Base-by-base conservation (phyloP, 2,329 filamentous ascomycete species). In the Diplodia mutila region DNA sequence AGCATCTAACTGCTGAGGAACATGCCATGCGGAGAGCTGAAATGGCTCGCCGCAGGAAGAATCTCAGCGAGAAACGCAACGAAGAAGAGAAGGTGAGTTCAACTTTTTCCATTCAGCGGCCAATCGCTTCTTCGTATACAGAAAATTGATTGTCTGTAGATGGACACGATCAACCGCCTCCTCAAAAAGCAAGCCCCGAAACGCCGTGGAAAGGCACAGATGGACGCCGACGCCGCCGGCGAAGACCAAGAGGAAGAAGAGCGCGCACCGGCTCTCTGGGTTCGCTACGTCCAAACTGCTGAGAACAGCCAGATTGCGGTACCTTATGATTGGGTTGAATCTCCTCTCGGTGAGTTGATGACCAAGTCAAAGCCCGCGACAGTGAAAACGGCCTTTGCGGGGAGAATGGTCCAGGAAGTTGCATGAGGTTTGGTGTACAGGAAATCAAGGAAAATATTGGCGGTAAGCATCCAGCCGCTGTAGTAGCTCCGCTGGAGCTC, bases 161-260 rank as follows among this genome's bases (percentile, higher is more conserved):
- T 93, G 86, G 92, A 94, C 83, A 95, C 92, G 0, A 94, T 95
- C 85, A 94, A 95, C 83, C 93, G 94, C 74, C 87, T 95, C 1
- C 87, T 95, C 64, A 93, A 93, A 79, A 93, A 94, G 76, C 92
- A 94, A 77, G 91, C 91, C 0, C 90, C 91, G 27, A 94, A 94
- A 78, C 81, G 82, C 48, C 80, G 81, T 25, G 80, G 81, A 67
- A 76, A 79, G 64, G 80, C 79, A 29, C 54, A 69, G 34, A 32
- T 63, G 5, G 67, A 68, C 8, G 61, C 55, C 21, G 68, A 66
- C 23, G 67, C 48, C 5, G 76, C 78, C 14, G 77, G 77, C 52
- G 80, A 78, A 14, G 85, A 83, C 39, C 85, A 85, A 12, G 84
- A 84, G 65, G 83, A 84, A 1, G 71, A 76, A 2, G 80, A 82